A percentile compares a stretch with the other conserved stretches of the same genome.
Evolutionary conservation across 192 early-diverging fungal genomes (phyloP).

Genomic region (Anaeromyces robustus): DNA sequence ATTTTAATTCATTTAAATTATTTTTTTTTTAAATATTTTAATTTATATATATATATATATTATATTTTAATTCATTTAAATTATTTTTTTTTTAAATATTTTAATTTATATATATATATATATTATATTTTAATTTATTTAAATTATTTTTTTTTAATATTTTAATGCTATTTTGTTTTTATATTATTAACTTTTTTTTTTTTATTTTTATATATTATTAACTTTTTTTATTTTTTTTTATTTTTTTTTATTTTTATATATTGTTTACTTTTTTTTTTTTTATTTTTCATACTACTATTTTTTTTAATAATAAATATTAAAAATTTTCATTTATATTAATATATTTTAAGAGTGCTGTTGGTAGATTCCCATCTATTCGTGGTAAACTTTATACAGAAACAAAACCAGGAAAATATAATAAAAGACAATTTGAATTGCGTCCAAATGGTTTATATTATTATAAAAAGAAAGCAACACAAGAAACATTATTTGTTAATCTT

Average conservation of each 20-base stretch:
- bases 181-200: no score
- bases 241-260: no score
- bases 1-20: slow-evolving; percentile 10
- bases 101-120: slow-evolving; percentile 40
- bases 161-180: no score
- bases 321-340: no score
- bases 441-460: slow-evolving; percentile 3
- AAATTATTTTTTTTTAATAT: no score
- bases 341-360: slow-evolving; percentile 5
- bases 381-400: not conserved
- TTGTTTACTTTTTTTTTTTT: no score
- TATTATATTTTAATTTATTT: slow-evolving; percentile 6
- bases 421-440: slow-evolving; percentile 14
- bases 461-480: slow-evolving; percentile 3
- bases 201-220: no score
- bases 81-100: slow-evolving; percentile 10
- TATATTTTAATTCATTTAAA: slow-evolving; percentile 9
- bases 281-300: no score
- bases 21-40: not conserved
- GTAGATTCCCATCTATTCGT: not conserved
- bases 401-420: slow-evolving; percentile 8
- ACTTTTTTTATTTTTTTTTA: no score
- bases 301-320: no score
- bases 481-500: slow-evolving; percentile 31
- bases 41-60: slow-evolving; percentile 13